A percentile compares a stretch with the other conserved stretches of the same genome.
Conservation (phyloP, 2,329 filamentous ascomycete species). For the Dactylellina leptospora region DNA sequence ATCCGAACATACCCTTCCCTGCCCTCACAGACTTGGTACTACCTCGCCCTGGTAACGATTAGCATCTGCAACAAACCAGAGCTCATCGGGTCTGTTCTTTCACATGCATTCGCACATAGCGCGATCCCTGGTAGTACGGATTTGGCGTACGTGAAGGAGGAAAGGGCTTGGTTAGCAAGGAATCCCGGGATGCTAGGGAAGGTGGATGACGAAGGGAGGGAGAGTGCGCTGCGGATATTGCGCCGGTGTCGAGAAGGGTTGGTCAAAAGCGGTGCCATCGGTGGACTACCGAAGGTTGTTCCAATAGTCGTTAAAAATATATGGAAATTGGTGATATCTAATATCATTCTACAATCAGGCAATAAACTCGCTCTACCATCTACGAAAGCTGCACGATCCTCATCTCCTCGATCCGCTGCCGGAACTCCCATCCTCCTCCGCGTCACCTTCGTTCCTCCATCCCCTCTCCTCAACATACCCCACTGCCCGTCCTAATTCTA, state of each 20-base stretch:
- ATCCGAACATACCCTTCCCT: constrained; percentile 62
- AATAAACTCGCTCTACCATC: constrained; percentile 60
- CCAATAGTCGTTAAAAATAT: no score
- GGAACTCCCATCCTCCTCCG: constrained; percentile 2
- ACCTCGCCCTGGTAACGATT: constrained; percentile 63
- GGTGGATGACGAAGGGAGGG: constrained; percentile 41
- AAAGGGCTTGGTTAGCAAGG: constrained; percentile 42
- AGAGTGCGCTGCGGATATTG: constrained; percentile 60
- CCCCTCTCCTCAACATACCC: constrained; percentile 56
- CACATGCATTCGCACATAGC: constrained; percentile 61
- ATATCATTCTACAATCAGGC: constrained; percentile 60
- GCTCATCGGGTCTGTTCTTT: constrained; percentile 63
- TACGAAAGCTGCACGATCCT: constrained; percentile 37
- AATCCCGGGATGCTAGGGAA: constrained; percentile 29
- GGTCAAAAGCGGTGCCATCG: constrained; percentile 64
- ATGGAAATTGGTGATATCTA: no score
- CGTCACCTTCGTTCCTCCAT: constrained; percentile 10
- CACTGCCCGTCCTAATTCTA: constrained; percentile 60
- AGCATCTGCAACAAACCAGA: constrained; percentile 65
- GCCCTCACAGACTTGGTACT: constrained; percentile 65
- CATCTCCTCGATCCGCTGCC: constrained; percentile 21
- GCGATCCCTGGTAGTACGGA: constrained; percentile 57
- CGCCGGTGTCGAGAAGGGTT: constrained; percentile 65
- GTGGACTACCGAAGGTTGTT: constrained; percentile 66
- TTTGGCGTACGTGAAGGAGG: constrained; percentile 59